Base-by-base conservation (phyloP, 225 moss, liverwort and hornwort species). In the Takakia lepidozioides region DNA sequence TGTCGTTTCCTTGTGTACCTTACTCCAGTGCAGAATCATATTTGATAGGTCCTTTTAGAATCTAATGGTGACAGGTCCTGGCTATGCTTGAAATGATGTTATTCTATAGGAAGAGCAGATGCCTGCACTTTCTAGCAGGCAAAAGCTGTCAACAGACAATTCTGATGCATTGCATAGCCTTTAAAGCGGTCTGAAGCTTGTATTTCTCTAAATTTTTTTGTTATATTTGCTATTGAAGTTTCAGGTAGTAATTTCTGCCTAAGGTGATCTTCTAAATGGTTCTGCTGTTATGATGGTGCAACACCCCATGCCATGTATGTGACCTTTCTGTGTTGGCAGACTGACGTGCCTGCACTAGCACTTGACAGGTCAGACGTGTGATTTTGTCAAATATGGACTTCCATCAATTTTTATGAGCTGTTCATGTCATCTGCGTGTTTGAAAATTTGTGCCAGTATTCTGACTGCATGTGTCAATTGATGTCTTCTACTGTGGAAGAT, bases 311-410 rank as follows among this genome's bases (percentile, higher is more conserved):
- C 1, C 16, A 16, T n/a, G 7, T 7, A 43, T n/a, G 16, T 40
- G 5, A 49, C 17, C 48, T 25, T 40, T 38, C 39, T 20, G 10
- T 10, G 11, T 54, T 19, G 58, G 54, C 79, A 92, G 86, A 87
- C 62, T 2, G 81, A 78, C 49, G 82, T 62, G 22, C 67, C 66
- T 55, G 83, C 78, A 5, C 22, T 83, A 0, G 73, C 73, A 20
- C 47, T 66, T 21, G 73, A 86, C 54, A 77, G 87, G 8, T 50
- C 74, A 6, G 73, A 82, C 29, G 73, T 84, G 86, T 92, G 66
- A 60, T 82, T 30, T 19, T 4, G 19, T 37, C 25, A 9, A 19
- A 15, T 11, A 11, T 16, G 19, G 19, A 3, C 13, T 13, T 9
- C 13, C 36, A 37, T 8, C 13, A 8, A 9, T 8, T 37, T 13